Percentiles rank a stretch among this genome's conserved stretches.
Conservation (phyloP, 768 basidiomycete genomes). For the Pisolithus tinctorius region DNA sequence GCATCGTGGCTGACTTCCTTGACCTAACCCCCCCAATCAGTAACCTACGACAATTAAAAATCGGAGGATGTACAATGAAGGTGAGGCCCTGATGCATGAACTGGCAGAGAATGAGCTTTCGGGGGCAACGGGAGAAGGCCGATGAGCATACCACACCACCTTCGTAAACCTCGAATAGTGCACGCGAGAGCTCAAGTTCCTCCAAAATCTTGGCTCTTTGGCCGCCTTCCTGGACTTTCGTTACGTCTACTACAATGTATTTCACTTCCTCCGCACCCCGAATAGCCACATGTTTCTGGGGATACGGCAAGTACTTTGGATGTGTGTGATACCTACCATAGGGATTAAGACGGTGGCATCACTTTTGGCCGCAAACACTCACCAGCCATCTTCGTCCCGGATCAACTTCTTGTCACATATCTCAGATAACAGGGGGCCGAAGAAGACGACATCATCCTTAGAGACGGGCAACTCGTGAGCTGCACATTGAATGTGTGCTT, state of each 20-base stretch:
- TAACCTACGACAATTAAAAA: not conserved
- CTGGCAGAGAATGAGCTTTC: conserved; percentile 28
- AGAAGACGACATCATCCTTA: conserved; percentile 59
- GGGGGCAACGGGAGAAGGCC: not conserved
- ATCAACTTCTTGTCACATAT: conserved; percentile 56
- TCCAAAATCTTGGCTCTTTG: conserved; percentile 49
- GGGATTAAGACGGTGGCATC: not conserved
- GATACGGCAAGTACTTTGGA: conserved; percentile 72
- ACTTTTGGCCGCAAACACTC: conserved; percentile 10
- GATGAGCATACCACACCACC: conserved; percentile 63
- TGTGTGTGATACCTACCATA: conserved; percentile 70
- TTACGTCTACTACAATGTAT: conserved; percentile 68
- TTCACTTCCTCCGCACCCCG: conserved; percentile 74
- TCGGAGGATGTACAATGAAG: conserved; percentile 50
- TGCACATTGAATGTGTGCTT: conserved; percentile 86
- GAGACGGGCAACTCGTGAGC: conserved; percentile 80
- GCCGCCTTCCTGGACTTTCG: conserved; percentile 25
- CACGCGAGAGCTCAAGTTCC: conserved; percentile 77
- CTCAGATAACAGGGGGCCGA: conserved; percentile 53
- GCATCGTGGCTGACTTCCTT: conserved; percentile 77
- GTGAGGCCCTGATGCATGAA: conserved; percentile 86
- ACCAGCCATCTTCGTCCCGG: conserved; percentile 80
- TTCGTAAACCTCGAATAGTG: conserved; percentile 85
- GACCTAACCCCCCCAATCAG: conserved; percentile 37
- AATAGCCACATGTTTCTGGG: conserved; percentile 65